These are phyloP conservation scores for Rhizopogon roseolus DNA, from an alignment of 768 basidiomycete species.

Conservation along the genomic window DNA sequence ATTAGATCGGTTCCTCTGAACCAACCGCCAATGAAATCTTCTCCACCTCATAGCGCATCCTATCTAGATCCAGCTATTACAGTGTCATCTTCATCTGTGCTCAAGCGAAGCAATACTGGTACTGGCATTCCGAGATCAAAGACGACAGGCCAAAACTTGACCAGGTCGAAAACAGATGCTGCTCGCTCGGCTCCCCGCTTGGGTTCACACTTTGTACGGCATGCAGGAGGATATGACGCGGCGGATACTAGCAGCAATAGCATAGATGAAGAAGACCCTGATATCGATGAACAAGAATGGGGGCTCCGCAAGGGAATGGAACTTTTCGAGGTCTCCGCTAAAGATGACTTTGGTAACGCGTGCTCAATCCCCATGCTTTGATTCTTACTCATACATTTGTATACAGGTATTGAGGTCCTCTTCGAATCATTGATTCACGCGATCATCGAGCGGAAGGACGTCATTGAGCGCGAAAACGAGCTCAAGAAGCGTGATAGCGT, in stretches of 20 bases:
- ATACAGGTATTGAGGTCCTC: slow-evolving; percentile 69
- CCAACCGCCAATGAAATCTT: slow-evolving; percentile 37
- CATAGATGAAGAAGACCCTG: slow-evolving; percentile 50
- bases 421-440: slow-evolving; percentile 77
- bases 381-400: slow-evolving; percentile 8
- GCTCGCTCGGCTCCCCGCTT: slow-evolving; percentile 53
- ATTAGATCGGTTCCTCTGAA: slow-evolving; percentile 58
- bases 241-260: slow-evolving; percentile 64
- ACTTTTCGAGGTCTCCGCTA: slow-evolving; percentile 88
- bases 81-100: slow-evolving; percentile 38
- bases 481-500: slow-evolving; percentile 81
- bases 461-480: slow-evolving; percentile 79
- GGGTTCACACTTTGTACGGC: slow-evolving; percentile 49
- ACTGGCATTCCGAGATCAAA: slow-evolving; percentile 45
- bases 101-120: slow-evolving; percentile 49
- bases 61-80: slow-evolving; percentile 58
- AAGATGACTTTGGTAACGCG: slow-evolving; percentile 73
- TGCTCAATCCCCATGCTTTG: not conserved
- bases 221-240: slow-evolving; percentile 49
- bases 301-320: slow-evolving; percentile 81
- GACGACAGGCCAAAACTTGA: slow-evolving; percentile 33
- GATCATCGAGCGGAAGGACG: slow-evolving; percentile 74
- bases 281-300: slow-evolving; percentile 56
- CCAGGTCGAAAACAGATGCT: slow-evolving; percentile 31
- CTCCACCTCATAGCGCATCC: slow-evolving; percentile 54